Base-by-base conservation (phyloP, 352 stramenopile genomes). In the Ochromonadaceae sp. region DNA sequence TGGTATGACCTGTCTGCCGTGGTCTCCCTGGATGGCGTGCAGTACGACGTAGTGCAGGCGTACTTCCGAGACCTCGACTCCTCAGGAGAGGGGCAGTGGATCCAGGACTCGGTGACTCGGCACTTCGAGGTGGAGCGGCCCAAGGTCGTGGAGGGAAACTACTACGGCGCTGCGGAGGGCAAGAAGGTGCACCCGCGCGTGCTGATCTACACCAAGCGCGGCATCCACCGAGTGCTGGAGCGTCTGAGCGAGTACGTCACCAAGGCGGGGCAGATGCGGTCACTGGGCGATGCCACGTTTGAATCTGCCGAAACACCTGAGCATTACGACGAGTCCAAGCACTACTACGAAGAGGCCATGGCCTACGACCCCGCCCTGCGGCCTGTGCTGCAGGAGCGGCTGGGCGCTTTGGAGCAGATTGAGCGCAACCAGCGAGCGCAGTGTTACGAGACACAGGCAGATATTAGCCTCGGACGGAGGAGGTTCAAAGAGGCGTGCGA, bases 311-410 rank as follows among this genome's bases (percentile, higher is more conserved):
- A 60, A 26, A 49, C 52, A 9, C 52, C 52, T 5, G 52, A 60
- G 22, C 31, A 60, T 7, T 60, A 30, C 35, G 52, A 60, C 14
- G 52, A 60, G 25, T 35, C 52, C 7, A 60, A 60, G 35, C 52
- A 60, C n/a, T 44, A 46, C 32, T 60, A 60, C 32, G 52, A 60
- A 31, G 52, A 60, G 20, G 52, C 52, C 5, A 60, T 60, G n/a
- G 9, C 31, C 30, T 52, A 14, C 25, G 52, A 60, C 25, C 35
- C 9, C 7, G 30, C 26, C 4, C 25, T 60, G 52, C 52, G 52
- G 9, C 35, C 52, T 44, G 52, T 60, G 52, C 25, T 60, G 52
- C 15, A 49, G 15, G 52, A 50, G 35, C 26, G 32, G 5, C 25
- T 60, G 10, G 32, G 47, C 2, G 25, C 14, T 14, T 26, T 60